Evolutionary conservation across 2,329 filamentous ascomycete genomes (phyloP), one percentile per base, ranked within the genome.

Genomic region (Albophoma yamanashiensis): DNA sequence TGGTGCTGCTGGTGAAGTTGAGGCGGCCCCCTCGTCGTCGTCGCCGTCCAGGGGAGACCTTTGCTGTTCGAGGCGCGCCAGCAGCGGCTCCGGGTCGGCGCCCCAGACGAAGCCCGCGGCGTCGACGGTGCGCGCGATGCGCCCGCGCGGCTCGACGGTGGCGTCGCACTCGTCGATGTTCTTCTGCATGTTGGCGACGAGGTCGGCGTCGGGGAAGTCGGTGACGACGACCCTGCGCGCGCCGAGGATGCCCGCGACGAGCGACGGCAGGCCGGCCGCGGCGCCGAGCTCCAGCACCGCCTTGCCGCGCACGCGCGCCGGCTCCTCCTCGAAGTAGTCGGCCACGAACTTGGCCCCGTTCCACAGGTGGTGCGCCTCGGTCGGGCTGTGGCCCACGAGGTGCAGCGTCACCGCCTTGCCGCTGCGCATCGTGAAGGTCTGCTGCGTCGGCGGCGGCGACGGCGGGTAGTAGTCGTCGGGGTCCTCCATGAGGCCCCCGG

Each of bases 331-430:
- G 61, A 97, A 85, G 74, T 92, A 92, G 65, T 85, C 79, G 20
- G 92, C 85, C 56, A 93, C 82, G 45, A 90, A 85, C 63, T 89
- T 88, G 62, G 88, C 88, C 62, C 91, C 92, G 73, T 97, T 95
- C 93, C 93, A 97, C 38, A 97, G 82, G 64, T 89, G 82, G 74
- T 97, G 91, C 20, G 91, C 92, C 84, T 95, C 96, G 17, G 95
- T 83, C 31, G 92, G 90, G 77, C 89, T 93, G 73, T 90, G 87
- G 62, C 92, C 92, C 53, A 96, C 90, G 75, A 97, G 84, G 67
- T 89, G 85, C 64, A 96, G 82, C 57, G 78, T 84, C 64, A 95
- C 76, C 36, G 78, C 77, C 64, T 84, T 71, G 62, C 89, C 89
- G 42, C 82, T 84, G 60, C 83, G 76, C 70, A 93, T 82, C 27